Evolutionary conservation across 2,329 filamentous ascomycete genomes (phyloP).

Genomic region (Tolypocladium tropicale): DNA sequence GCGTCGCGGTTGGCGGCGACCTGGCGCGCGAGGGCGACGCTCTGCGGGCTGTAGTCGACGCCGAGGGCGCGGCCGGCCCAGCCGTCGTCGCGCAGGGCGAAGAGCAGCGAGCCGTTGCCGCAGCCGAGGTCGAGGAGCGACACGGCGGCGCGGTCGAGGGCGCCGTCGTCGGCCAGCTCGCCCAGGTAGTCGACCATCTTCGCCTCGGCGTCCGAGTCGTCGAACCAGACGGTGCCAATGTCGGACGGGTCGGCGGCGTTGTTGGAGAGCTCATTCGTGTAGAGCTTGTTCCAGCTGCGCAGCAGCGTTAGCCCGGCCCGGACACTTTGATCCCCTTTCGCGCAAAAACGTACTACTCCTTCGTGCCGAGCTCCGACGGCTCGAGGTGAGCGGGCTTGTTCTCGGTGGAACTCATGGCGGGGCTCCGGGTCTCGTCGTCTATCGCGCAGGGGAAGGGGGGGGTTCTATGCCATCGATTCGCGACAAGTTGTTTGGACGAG

Average conservation of each 20-base stretch:
- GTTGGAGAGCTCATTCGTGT: conserved; percentile 61
- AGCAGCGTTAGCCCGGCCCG: not conserved
- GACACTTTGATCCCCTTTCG: no score
- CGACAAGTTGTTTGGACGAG: not conserved
- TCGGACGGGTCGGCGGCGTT: conserved; percentile 62
- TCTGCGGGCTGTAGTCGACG: conserved; percentile 75
- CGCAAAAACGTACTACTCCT: conserved; percentile 87
- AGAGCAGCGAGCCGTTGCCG: conserved; percentile 87
- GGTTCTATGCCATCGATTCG: not conserved
- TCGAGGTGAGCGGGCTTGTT: conserved; percentile 44
- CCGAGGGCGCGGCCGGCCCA: conserved; percentile 68
- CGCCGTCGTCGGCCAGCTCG: conserved; percentile 3
- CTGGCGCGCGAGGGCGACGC: conserved; percentile 61
- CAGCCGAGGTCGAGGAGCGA: conserved; percentile 81
- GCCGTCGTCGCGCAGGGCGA: conserved; percentile 55
- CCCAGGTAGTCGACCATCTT: conserved; percentile 65
- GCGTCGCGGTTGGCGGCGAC: conserved; percentile 35
- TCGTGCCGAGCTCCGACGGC: conserved; percentile 74
- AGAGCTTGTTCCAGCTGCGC: conserved; percentile 64
- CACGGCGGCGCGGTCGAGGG: conserved; percentile 22
- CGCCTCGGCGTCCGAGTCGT: conserved; percentile 78
- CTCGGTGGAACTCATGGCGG: not conserved
- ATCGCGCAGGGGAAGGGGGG: not conserved
- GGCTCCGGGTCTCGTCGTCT: not conserved
- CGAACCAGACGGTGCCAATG: conserved; percentile 92